Evolutionary conservation across 805 yeast species (phyloP), one percentile per base, ranked within the genome.

Genomic region (Kluyveromyces dobzhanskii): DNA sequence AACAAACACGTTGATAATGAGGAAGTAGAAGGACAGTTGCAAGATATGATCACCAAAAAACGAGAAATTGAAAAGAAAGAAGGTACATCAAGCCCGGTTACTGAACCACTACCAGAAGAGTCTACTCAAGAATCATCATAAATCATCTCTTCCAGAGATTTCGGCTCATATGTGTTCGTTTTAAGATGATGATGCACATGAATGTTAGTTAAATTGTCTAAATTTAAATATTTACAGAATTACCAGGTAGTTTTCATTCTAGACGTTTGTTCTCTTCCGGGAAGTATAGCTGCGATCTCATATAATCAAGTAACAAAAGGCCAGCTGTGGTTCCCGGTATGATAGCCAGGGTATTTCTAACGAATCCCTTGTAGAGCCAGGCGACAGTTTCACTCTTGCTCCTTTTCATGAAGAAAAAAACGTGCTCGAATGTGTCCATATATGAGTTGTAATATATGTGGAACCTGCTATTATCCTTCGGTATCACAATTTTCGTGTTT

Each of bases 311-410:
- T 12, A 85, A 85, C 35, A 90, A 64, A 28, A 90, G 65, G 0
- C 95, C 96, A 30, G 86, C 74, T 30, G 94, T 82, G 1, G 96
- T 85, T 2, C 95, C 85, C 1, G 97, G 97, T 32, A 88, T 75
- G 1, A 84, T 76, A 0, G 85, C 72, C 35, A 84, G 52, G 0
- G 94, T 81, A 44, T 80, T 81, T 41, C 80, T 65, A 5, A 71
- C 65, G 54, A 84, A 85, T 0, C 97, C 97, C 46, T 77, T 79
- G 54, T 87, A 90, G 8, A 79, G 70, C 75, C 88, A 78, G 18
- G 70, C 70, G 27, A 71, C 54, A 78, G 45, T 33, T 14, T 46
- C 36, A 3, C 30, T 25, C 21, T 26, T 34, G 17, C 37, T 34
- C 26, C 38, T 36, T 13, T 64, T 60, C 48, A 75, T 73, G 47